Conservation (phyloP, 495 filamentous ascomycete genomes). For the Penicillium diatomitis region DNA sequence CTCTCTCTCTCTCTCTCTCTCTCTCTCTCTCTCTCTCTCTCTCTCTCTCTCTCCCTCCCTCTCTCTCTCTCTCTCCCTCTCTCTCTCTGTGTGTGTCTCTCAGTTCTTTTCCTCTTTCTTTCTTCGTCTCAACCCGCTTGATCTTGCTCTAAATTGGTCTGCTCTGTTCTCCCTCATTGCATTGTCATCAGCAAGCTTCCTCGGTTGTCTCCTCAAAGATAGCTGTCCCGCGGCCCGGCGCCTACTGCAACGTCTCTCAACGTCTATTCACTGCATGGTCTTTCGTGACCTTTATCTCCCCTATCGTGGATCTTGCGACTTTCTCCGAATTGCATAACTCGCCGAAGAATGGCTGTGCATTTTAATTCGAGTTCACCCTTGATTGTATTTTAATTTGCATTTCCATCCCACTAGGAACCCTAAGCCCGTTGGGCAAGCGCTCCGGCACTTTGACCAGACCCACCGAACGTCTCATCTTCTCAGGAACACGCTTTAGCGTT, state of each 20-base stretch:
- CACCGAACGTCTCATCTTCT: conserved; percentile 23
- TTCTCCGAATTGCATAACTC: background rate
- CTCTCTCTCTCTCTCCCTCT: too few species aligned
- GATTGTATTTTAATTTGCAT: conserved; percentile 11
- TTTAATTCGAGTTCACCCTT: conserved; percentile 17
- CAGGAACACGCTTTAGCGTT: conserved; percentile 11
- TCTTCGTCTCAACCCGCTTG: too few species aligned
- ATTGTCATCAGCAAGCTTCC: too few species aligned
- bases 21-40: too few species aligned
- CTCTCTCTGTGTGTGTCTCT: too few species aligned
- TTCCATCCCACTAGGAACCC: conserved; percentile 17
- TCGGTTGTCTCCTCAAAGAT: too few species aligned
- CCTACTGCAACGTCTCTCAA: background rate
- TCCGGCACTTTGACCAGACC: conserved; percentile 27
- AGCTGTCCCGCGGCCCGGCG: background rate
- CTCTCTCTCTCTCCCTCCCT: too few species aligned
- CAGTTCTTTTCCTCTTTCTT: too few species aligned
- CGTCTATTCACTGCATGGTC: background rate
- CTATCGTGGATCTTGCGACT: background rate
- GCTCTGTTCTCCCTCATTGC: too few species aligned
- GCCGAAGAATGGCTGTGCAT: background rate
- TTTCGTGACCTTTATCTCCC: background rate
- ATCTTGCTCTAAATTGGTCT: too few species aligned
- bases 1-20: too few species aligned
- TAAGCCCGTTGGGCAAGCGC: conserved; percentile 23